phyloP scores from a whole-genome alignment of 2,329 filamentous ascomycete species.

The Leptographium radiaticola region DNA sequence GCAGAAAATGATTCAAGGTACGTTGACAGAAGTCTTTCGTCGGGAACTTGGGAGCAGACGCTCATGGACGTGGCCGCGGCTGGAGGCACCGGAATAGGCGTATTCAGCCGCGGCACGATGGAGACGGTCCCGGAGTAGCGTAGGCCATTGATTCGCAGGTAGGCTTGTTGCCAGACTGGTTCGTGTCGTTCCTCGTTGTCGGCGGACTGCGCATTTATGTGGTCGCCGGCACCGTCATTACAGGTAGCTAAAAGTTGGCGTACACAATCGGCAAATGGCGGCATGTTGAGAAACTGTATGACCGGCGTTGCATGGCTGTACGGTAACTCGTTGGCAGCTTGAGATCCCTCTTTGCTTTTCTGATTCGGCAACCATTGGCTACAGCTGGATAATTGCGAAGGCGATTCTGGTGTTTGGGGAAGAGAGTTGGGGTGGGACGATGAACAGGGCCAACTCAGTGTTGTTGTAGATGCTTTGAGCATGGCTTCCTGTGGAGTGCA shows the following conservation, averaged over 20 bases:
- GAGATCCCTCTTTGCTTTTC: neutral
- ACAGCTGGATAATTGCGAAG: neutral
- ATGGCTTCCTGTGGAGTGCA: conserved; percentile 1
- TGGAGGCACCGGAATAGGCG: neutral
- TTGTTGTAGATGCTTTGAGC: neutral
- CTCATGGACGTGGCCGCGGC: neutral
- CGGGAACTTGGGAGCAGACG: neutral
- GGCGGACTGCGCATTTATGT: no score
- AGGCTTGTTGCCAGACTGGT: neutral
- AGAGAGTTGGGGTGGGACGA: neutral
- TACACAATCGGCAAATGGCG: neutral
- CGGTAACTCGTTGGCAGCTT: neutral
- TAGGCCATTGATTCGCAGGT: neutral
- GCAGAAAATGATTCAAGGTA: conserved; percentile 3
- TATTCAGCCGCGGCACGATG: neutral
- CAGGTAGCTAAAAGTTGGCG: neutral
- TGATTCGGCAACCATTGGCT: neutral
- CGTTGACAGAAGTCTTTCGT: neutral
- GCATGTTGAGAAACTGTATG: neutral
- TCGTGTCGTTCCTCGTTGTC: neutral
- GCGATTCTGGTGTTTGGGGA: no score
- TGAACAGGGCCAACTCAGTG: neutral
- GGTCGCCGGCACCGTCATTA: no score
- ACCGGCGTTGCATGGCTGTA: neutral
- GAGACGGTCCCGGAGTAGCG: neutral